Evolutionary conservation across 2,329 filamentous ascomycete species (phyloP).

Genomic region (Penicillium sp.): DNA sequence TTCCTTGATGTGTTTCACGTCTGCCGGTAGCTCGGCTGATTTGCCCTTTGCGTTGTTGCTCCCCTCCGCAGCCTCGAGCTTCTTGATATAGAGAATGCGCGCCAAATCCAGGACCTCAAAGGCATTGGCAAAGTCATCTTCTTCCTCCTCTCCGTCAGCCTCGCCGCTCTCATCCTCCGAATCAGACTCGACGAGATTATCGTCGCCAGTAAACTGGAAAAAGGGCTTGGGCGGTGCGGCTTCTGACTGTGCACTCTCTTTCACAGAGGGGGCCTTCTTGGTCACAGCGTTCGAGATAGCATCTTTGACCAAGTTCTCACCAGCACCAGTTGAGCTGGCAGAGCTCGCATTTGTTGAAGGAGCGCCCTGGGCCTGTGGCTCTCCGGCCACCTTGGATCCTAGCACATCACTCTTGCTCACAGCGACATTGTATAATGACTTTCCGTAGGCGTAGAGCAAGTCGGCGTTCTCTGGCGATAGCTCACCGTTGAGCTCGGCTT

Average conservation of each 20-base stretch:
- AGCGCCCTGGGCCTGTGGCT: constrained; percentile 52
- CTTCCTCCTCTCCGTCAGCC: constrained; percentile 52
- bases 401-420: constrained; percentile 93
- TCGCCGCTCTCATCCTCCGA: constrained; percentile 45
- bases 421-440: constrained; percentile 88
- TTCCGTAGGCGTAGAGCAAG: constrained; percentile 88
- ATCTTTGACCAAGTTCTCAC: constrained; percentile 24
- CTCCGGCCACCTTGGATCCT: constrained; percentile 68
- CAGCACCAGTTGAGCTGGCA: constrained; percentile 14
- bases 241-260: constrained; percentile 11
- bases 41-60: constrained; percentile 47
- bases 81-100: constrained; percentile 55
- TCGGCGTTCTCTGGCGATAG: constrained; percentile 87
- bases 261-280: constrained; percentile 13
- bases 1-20: constrained; percentile 66
- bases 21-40: constrained; percentile 37
- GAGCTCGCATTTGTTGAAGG: constrained; percentile 39
- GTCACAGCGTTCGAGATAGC: constrained; percentile 24
- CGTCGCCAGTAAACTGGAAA: constrained; percentile 91
- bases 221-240: constrained; percentile 53
- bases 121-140: constrained; percentile 61
- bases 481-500: constrained; percentile 88
- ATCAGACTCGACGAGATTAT: constrained; percentile 83
- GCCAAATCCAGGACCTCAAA: constrained; percentile 62
- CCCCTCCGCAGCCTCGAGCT: constrained; percentile 49